Base-by-base conservation (phyloP, 2,329 filamentous ascomycete species). In the Monilinia laxa region DNA sequence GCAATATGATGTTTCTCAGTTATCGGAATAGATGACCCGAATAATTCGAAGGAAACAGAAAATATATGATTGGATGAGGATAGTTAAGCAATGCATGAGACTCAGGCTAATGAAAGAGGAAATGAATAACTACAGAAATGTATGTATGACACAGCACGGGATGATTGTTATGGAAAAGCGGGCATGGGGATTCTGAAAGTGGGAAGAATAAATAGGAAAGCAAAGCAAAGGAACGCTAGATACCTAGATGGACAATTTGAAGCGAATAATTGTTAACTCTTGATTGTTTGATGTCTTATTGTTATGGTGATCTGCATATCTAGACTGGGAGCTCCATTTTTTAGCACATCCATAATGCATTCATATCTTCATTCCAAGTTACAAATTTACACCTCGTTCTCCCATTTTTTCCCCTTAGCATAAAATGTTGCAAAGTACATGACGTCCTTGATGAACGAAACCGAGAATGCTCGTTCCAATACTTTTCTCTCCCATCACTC, bases 1-100 rank as follows among this genome's bases (percentile, higher is more conserved):
- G 35, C 71, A 76, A 67, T 77, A 76, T 70, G 75, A 75, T 63
- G 68, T 72, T 49, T 69, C 69, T 31, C 66, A 70, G 58, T 62
- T 71, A 35, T 67, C 65, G 16, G 14, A 65, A 47, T 67, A 65
- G 31, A n/a, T 25, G 4, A 31, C 6, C 3, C 20, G 20, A 49
- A 3, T 11, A 18, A 28, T n/a, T 2, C 11, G n/a, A 31, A 20
- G 14, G n/a, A n/a, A 16, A 63, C 12, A 63, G 25, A 7, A 18
- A 31, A 38, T 28, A 28, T 4, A 38, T 6, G 31, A 45, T 14
- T 55, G 18, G 42, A 47, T 16, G 35, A 23, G 16, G 28, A 62
- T 31, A n/a, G 4, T 16, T 23, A 20, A 65, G 52, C 60, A 40
- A 20, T 6, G 49, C 25, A 42, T 63, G 47, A 20, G 16, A n/a